Percentiles rank a stretch among this genome's conserved stretches.
These are phyloP conservation scores for Linum trigynum DNA, from an alignment of 345 rosid species.

Conservation along the genomic window DNA sequence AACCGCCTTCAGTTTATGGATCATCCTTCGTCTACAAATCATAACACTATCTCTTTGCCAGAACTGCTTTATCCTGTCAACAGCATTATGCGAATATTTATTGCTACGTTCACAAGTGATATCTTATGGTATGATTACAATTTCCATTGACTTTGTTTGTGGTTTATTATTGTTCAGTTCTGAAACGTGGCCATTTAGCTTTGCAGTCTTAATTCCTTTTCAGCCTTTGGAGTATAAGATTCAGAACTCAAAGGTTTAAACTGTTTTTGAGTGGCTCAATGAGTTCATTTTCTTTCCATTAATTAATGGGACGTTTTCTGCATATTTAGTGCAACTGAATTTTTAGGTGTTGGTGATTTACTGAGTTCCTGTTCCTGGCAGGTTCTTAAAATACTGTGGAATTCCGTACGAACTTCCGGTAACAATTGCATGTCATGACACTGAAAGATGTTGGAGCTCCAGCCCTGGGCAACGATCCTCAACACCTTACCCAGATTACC, in stretches of 20 bases:
- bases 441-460: slow-evolving; percentile 76
- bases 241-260: neutral
- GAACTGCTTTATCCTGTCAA: slow-evolving; percentile 72
- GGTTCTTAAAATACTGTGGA: slow-evolving; percentile 69
- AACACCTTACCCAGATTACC: slow-evolving; percentile 55
- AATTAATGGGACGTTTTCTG: neutral
- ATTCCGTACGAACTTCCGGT: slow-evolving; percentile 70
- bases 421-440: slow-evolving; percentile 75
- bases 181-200: neutral
- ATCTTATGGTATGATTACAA: slow-evolving; percentile 45
- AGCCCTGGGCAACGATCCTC: slow-evolving; percentile 47
- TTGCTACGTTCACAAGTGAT: slow-evolving; percentile 87
- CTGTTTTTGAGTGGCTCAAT: neutral
- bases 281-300: neutral
- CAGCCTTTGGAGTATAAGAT: neutral
- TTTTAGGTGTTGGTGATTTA: neutral
- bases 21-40: slow-evolving; percentile 22
- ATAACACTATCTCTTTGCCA: slow-evolving; percentile 47
- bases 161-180: neutral
- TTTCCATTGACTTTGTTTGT: neutral
- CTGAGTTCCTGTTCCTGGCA: slow-evolving; percentile 15
- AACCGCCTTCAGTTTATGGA: slow-evolving; percentile 57
- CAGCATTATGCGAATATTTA: slow-evolving; percentile 51
- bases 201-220: neutral
- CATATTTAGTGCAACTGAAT: neutral